Evolutionary conservation across 495 filamentous ascomycete genomes (phyloP).

Genomic region (Aeminium ludgeri): DNA sequence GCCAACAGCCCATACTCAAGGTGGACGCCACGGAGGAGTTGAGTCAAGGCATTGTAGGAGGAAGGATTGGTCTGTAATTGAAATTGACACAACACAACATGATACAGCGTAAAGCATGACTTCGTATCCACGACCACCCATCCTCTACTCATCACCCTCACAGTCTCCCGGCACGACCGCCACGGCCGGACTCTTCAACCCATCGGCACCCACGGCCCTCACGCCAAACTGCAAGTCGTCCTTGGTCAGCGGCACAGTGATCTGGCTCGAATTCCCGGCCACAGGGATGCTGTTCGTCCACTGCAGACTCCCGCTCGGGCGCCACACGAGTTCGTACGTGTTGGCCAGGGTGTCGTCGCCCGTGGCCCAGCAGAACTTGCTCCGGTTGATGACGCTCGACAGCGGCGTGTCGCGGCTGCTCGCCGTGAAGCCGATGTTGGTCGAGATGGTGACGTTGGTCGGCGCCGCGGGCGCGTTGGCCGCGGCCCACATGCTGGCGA

Average conservation of each 20-base stretch:
- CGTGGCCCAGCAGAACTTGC: slow-evolving; percentile 29
- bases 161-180: too few relatives aligned
- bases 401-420: slow-evolving; percentile 9
- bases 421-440: slow-evolving; percentile 17
- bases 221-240: slow-evolving; percentile 38
- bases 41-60: too few relatives aligned
- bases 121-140: too few relatives aligned
- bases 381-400: slow-evolving; percentile 27
- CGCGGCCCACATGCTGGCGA: slow-evolving; percentile 32
- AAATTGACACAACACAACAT: too few relatives aligned
- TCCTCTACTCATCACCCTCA: too few relatives aligned
- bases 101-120: too few relatives aligned
- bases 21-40: too few relatives aligned
- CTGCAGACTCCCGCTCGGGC: slow-evolving; percentile 12
- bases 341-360: slow-evolving; percentile 18
- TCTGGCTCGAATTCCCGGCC: slow-evolving; percentile 23
- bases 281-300: slow-evolving; percentile 14
- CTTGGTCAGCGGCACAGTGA: slow-evolving; percentile 31
- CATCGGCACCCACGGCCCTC: slow-evolving; percentile 30
- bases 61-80: too few relatives aligned
- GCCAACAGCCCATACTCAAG: too few relatives aligned
- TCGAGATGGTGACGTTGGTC: slow-evolving; percentile 31
- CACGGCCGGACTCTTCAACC: slow-evolving; percentile 30
- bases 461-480: slow-evolving; percentile 31
- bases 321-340: slow-evolving; percentile 36